Evolutionary conservation across 768 basidiomycete genomes (phyloP).

Genomic region (Lactarius tabidus): DNA sequence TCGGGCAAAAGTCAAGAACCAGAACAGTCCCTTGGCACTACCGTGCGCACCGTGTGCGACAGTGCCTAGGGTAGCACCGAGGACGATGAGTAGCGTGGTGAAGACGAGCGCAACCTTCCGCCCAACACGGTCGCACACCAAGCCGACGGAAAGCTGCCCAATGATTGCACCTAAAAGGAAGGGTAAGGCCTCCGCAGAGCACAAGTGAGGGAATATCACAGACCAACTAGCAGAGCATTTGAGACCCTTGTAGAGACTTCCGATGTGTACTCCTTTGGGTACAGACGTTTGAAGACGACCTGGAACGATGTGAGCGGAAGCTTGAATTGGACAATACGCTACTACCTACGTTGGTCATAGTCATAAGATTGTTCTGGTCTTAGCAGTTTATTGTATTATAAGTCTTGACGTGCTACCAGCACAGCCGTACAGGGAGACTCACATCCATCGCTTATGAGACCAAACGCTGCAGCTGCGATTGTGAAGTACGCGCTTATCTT

Average conservation of each 20-base stretch:
- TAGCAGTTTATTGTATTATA: background rate
- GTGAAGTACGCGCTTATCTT: conserved; percentile 56
- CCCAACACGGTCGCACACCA: conserved; percentile 71
- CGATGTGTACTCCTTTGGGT: conserved; percentile 59
- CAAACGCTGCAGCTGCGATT: conserved; percentile 60
- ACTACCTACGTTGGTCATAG: conserved; percentile 54
- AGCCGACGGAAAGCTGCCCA: conserved; percentile 58
- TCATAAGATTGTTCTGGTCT: conserved; percentile 73
- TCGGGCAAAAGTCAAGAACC: conserved; percentile 69
- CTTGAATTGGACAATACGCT: conserved; percentile 1
- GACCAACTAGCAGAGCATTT: conserved; percentile 67
- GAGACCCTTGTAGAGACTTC: conserved; percentile 62
- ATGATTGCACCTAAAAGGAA: conserved; percentile 49
- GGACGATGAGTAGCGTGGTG: conserved; percentile 64
- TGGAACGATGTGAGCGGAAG: conserved; percentile 29
- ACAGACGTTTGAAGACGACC: conserved; percentile 63
- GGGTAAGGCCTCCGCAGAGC: conserved; percentile 11
- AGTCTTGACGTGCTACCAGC: conserved; percentile 9
- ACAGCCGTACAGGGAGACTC: conserved; percentile 21
- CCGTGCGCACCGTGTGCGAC: conserved; percentile 61
- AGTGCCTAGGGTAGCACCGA: conserved; percentile 65
- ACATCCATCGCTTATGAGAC: conserved; percentile 63
- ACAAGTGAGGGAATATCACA: conserved; percentile 26
- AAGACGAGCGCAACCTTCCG: conserved; percentile 68
- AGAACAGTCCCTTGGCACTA: conserved; percentile 57